Evolutionary conservation across 805 yeast species (phyloP).

Genomic region (Candida orba): DNA sequence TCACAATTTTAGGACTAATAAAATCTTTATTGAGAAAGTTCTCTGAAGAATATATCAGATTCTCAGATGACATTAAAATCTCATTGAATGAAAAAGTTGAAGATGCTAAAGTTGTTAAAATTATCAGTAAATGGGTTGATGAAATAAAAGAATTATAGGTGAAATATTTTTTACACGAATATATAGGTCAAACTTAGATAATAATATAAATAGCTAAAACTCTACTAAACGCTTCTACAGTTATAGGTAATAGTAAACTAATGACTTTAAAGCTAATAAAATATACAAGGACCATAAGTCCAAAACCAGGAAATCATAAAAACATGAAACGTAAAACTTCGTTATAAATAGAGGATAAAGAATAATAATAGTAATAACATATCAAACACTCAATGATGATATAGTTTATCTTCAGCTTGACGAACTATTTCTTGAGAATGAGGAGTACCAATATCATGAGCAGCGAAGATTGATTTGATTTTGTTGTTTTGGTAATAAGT

Average conservation of each 20-base stretch:
- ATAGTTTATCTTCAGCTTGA: constrained; percentile 1
- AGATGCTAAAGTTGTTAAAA: constrained; percentile 26
- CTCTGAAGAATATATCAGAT: constrained; percentile 34
- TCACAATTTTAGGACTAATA: constrained; percentile 28
- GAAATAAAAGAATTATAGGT: constrained; percentile 22
- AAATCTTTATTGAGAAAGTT: constrained; percentile 36
- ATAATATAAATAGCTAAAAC: not conserved
- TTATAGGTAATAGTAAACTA: too few relatives aligned
- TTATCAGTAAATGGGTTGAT: constrained; percentile 27
- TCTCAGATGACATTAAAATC: constrained; percentile 27
- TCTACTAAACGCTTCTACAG: too few relatives aligned
- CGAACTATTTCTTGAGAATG: constrained; percentile 4
- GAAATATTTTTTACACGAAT: not conserved
- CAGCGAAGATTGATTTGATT: constrained; percentile 19
- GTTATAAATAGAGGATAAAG: too few relatives aligned
- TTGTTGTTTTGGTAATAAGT: constrained; percentile 22
- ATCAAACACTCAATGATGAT: not conserved
- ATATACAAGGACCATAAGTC: not conserved
- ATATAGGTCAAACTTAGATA: not conserved
- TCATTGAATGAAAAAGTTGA: constrained; percentile 27
- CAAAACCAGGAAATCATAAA: not conserved
- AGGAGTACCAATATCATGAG: constrained; percentile 7
- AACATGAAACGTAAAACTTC: not conserved
- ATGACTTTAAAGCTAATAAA: too few relatives aligned
- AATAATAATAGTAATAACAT: not conserved